Evolutionary conservation across 805 yeast species (phyloP).

Genomic region (Starmerella ratchasimensis): DNA sequence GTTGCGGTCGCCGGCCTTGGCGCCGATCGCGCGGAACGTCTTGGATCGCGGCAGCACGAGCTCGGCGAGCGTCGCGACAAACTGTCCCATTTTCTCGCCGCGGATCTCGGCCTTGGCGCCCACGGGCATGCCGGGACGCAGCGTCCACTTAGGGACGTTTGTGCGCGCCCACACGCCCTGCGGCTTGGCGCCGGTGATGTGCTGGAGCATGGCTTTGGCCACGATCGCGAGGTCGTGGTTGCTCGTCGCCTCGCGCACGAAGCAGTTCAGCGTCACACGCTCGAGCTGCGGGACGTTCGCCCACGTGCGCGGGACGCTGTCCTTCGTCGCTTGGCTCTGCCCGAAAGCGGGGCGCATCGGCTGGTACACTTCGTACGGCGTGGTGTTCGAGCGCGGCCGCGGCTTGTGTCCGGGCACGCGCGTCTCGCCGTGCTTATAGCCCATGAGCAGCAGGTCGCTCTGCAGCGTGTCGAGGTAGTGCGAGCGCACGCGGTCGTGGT

Average conservation of each 20-base stretch:
- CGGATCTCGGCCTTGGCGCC: conserved; percentile 72
- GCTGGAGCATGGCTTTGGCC: conserved; percentile 70
- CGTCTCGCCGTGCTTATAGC: conserved; percentile 47
- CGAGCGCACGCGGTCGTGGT: conserved; percentile 65
- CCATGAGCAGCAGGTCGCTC: conserved; percentile 64
- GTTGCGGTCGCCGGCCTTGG: conserved; percentile 63
- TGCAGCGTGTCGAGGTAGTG: conserved; percentile 62
- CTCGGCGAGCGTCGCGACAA: conserved; percentile 74
- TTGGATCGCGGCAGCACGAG: conserved; percentile 85
- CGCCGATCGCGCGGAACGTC: conserved; percentile 67
- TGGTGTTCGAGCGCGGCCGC: conserved; percentile 73
- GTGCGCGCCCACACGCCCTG: conserved; percentile 56
- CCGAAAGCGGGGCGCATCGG: conserved; percentile 65
- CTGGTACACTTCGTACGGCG: conserved; percentile 84
- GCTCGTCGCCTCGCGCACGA: conserved; percentile 45
- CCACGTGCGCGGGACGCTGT: conserved; percentile 52
- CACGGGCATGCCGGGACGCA: conserved; percentile 77
- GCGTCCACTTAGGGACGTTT: conserved; percentile 73
- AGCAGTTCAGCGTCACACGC: conserved; percentile 61
- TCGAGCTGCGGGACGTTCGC: conserved; percentile 59
- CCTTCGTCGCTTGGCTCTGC: conserved; percentile 56
- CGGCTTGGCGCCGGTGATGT: conserved; percentile 86
- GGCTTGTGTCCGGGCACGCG: conserved; percentile 45
- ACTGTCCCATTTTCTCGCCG: conserved; percentile 77
- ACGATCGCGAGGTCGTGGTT: conserved; percentile 61